These are phyloP conservation scores for Salix exigua DNA, from an alignment of 345 rosid species.

Conservation along the genomic window DNA sequence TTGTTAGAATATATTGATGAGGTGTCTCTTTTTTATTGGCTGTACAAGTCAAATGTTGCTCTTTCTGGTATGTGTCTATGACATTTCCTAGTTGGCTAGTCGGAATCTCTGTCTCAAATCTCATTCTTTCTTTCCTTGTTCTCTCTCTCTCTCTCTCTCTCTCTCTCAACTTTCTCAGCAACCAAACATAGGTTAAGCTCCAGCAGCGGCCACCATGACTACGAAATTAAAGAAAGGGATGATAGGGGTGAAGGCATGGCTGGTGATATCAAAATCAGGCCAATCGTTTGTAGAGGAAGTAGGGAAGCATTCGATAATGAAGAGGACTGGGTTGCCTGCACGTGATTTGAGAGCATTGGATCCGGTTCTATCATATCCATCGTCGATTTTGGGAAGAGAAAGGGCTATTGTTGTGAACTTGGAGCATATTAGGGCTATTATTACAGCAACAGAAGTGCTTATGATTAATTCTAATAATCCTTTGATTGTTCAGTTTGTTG, in stretches of 20 bases:
- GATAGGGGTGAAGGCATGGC: constrained; percentile 34
- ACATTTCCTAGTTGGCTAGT: neutral
- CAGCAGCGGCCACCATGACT: neutral
- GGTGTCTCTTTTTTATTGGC: neutral
- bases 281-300: constrained; percentile 33
- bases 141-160: too few relatives aligned
- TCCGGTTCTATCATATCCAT: constrained; percentile 51
- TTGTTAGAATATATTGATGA: neutral
- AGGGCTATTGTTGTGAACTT: constrained; percentile 48
- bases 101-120: neutral
- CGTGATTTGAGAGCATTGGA: constrained; percentile 51
- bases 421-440: constrained; percentile 52
- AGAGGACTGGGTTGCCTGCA: constrained; percentile 46
- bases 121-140: neutral
- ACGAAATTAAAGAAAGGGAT: constrained; percentile 19
- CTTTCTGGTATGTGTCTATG: neutral
- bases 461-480: constrained; percentile 42
- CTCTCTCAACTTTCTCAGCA: neutral
- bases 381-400: constrained; percentile 50
- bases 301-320: constrained; percentile 48
- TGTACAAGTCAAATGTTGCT: neutral
- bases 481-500: constrained; percentile 32
- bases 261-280: constrained; percentile 36
- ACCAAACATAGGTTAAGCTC: neutral
- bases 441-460: constrained; percentile 46